Conservation (phyloP, 129 eudicot genomes). For the Lactuca sativa region DNA sequence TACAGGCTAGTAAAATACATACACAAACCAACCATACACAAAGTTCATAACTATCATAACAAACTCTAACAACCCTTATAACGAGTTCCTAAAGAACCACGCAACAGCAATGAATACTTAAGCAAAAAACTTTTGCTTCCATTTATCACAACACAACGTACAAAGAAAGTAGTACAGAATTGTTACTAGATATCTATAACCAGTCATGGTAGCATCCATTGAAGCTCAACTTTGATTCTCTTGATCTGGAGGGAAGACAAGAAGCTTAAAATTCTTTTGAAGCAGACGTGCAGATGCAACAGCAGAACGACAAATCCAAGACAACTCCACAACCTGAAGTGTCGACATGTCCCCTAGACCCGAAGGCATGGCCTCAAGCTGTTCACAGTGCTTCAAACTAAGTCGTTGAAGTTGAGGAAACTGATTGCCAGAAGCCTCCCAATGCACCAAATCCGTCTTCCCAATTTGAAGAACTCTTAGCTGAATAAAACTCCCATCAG, state of each 20-base stretch:
- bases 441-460: constrained; percentile 40
- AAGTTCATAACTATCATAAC: too few relatives aligned
- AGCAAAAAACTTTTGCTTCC: too few relatives aligned
- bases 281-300: constrained; percentile 31
- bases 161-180: too few relatives aligned
- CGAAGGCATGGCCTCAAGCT: constrained; percentile 40
- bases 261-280: constrained; percentile 25
- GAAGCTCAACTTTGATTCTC: constrained; percentile 29
- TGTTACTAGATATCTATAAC: too few relatives aligned
- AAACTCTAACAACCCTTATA: too few relatives aligned
- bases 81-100: too few relatives aligned
- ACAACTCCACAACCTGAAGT: constrained; percentile 42
- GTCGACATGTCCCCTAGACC: constrained; percentile 36
- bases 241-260: constrained; percentile 37
- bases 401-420: constrained; percentile 51
- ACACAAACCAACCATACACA: too few relatives aligned
- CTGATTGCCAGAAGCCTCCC: constrained; percentile 43
- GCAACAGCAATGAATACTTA: too few relatives aligned
- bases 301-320: constrained; percentile 27
- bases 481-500: constrained; percentile 38
- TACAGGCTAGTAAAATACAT: too few relatives aligned
- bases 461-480: constrained; percentile 47
- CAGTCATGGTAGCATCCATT: background rate
- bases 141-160: too few relatives aligned
- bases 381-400: constrained; percentile 37